Conservation (phyloP, 768 basidiomycete species). For the Leccinum sublutescens region DNA sequence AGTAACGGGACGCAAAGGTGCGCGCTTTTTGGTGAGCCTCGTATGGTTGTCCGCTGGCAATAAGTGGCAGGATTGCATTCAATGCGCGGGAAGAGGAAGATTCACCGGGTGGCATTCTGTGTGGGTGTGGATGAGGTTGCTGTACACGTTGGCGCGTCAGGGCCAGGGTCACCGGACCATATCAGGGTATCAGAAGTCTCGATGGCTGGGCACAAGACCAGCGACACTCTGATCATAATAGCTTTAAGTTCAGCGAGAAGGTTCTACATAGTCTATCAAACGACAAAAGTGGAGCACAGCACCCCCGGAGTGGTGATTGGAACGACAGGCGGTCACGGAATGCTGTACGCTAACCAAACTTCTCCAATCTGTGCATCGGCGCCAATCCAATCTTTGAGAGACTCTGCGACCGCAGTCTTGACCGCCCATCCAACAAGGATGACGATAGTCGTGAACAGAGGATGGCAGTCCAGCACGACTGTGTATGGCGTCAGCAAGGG, state of each 20-base stretch:
- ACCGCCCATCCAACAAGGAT: conserved; percentile 71
- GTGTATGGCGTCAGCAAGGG: neutral
- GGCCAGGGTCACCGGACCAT: neutral
- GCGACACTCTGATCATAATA: conserved; percentile 7
- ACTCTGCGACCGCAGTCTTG: conserved; percentile 60
- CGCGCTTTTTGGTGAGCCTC: conserved; percentile 97
- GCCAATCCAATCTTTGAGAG: conserved; percentile 70
- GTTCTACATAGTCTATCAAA: neutral
- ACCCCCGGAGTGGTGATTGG: neutral
- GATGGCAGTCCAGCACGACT: conserved; percentile 81
- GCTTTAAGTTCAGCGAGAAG: neutral
- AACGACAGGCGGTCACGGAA: conserved; percentile 43
- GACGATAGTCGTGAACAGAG: conserved; percentile 69
- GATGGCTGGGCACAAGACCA: neutral
- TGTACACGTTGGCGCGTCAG: neutral
- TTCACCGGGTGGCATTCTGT: conserved; percentile 25
- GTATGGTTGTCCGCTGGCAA: conserved; percentile 70
- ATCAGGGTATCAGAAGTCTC: conserved; percentile 26
- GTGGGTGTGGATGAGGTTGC: conserved; percentile 9
- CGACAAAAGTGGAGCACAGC: conserved; percentile 3
- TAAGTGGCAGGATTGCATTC: conserved; percentile 72
- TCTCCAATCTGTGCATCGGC: conserved; percentile 55
- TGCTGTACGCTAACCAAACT: conserved; percentile 81
- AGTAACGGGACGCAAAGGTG: conserved; percentile 88
- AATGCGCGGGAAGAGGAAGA: conserved; percentile 62